These are phyloP conservation scores for Lablab purpureus DNA, from an alignment of 306 rosid genomes.

Conservation along the genomic window DNA sequence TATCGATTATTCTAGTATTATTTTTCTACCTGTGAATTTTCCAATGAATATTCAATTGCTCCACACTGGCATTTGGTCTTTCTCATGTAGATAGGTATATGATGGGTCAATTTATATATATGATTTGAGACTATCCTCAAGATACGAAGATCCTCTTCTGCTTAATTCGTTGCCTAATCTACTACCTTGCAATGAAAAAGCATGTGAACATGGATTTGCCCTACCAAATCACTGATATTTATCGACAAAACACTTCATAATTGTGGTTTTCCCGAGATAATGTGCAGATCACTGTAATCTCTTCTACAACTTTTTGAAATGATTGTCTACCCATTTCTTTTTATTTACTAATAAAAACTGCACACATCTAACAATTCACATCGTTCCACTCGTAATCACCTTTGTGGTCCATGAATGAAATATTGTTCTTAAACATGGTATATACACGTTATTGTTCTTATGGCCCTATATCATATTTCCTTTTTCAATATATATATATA, in stretches of 20 bases:
- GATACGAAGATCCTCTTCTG: constrained; percentile 55
- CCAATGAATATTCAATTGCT: constrained; percentile 19
- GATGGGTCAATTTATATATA: constrained; percentile 23
- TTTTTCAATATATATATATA: no score
- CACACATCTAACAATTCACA: not conserved
- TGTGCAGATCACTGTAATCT: constrained; percentile 37
- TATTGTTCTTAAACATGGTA: not conserved
- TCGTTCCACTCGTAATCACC: not conserved
- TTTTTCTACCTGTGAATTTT: constrained; percentile 40
- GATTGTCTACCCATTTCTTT: not conserved
- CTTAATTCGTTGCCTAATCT: constrained; percentile 36
- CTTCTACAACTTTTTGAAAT: constrained; percentile 11
- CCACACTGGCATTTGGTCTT: constrained; percentile 37
- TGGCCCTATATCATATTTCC: no score
- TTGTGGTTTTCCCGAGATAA: constrained; percentile 29
- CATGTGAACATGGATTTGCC: constrained; percentile 66
- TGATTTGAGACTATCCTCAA: constrained; percentile 48
- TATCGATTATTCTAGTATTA: not conserved
- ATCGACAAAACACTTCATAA: constrained; percentile 14
- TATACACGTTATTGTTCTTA: not conserved
- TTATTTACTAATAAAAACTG: not conserved
- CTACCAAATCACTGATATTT: constrained; percentile 53
- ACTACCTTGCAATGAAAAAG: constrained; percentile 22
- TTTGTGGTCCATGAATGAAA: constrained; percentile 46
- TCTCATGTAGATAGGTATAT: not conserved